Conservation (phyloP, 73 alveolate genomes). For the Breviolum minutum region DNA sequence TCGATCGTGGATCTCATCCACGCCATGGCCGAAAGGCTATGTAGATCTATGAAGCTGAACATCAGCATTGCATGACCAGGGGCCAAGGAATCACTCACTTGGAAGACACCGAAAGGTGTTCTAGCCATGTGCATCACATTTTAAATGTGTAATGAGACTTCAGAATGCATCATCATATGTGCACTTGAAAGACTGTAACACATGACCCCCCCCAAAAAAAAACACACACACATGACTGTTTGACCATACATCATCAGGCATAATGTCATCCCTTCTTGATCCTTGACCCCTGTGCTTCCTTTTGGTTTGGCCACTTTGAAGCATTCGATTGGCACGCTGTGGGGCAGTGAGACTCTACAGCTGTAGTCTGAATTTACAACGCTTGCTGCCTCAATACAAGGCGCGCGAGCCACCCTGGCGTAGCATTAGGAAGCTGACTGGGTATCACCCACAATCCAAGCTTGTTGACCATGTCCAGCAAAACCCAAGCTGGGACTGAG, state of each 20-base stretch:
- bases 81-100: neutral
- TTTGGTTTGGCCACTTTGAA: constrained; percentile 34
- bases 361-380: neutral
- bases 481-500: constrained; percentile 27
- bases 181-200: too few species aligned
- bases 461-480: constrained; percentile 27
- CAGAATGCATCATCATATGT: too few species aligned
- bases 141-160: too few species aligned
- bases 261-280: neutral
- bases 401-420: neutral
- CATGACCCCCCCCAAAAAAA: too few species aligned
- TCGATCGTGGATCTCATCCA: neutral
- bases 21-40: constrained; percentile 22
- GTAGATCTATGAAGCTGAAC: too few species aligned
- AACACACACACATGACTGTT: too few species aligned
- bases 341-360: constrained; percentile 45
- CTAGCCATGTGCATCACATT: neutral
- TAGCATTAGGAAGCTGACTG: constrained; percentile 52
- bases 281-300: constrained; percentile 37
- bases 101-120: constrained; percentile 23
- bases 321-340: neutral
- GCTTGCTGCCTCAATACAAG: constrained; percentile 27
- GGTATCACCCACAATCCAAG: constrained; percentile 1
- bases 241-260: too few species aligned
- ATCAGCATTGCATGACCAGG: constrained; percentile 4